These are phyloP conservation scores for Davidsoniella australis DNA, from an alignment of 2,329 filamentous ascomycete species.

Conservation along the genomic window DNA sequence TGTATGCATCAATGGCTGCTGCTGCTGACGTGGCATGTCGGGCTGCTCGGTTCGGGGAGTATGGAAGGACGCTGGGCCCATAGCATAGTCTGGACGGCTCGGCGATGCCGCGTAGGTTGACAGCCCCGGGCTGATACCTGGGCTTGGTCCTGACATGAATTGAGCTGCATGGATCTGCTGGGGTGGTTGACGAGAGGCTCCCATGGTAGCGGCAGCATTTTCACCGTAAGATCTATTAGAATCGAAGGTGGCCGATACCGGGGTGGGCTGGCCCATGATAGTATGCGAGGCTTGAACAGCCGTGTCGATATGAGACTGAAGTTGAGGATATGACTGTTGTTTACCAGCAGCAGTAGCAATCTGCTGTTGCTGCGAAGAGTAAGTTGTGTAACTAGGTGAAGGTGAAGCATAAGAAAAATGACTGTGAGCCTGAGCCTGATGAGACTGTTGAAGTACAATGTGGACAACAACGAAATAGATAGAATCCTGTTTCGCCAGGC, in stretches of 20 bases:
- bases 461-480: slow-evolving; percentile 44
- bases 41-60: slow-evolving; percentile 34
- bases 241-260: slow-evolving; percentile 32
- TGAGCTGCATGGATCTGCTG: slow-evolving; percentile 14
- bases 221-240: slow-evolving; percentile 24
- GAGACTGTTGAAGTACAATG: slow-evolving; percentile 20
- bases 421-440: slow-evolving; percentile 11
- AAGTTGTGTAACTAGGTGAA: slow-evolving; percentile 22
- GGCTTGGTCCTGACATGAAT: slow-evolving; percentile 24
- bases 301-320: slow-evolving; percentile 13
- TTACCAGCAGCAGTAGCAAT: background rate
- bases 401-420: slow-evolving; percentile 26
- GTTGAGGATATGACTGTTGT: slow-evolving; percentile 15
- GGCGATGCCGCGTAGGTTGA: slow-evolving; percentile 30
- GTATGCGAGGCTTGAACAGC: slow-evolving; percentile 16
- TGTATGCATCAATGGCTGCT: slow-evolving; percentile 15
- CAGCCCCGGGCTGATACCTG: slow-evolving; percentile 26
- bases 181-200: slow-evolving; percentile 18
- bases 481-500: slow-evolving; percentile 41
- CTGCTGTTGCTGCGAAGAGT: slow-evolving; percentile 21
- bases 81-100: slow-evolving; percentile 27
- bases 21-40: slow-evolving; percentile 12
- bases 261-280: slow-evolving; percentile 27
- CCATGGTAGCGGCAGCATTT: slow-evolving; percentile 21
- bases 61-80: slow-evolving; percentile 31